phyloP scores from a whole-genome alignment of 441 rosid species.

The Croton laevigatus region DNA sequence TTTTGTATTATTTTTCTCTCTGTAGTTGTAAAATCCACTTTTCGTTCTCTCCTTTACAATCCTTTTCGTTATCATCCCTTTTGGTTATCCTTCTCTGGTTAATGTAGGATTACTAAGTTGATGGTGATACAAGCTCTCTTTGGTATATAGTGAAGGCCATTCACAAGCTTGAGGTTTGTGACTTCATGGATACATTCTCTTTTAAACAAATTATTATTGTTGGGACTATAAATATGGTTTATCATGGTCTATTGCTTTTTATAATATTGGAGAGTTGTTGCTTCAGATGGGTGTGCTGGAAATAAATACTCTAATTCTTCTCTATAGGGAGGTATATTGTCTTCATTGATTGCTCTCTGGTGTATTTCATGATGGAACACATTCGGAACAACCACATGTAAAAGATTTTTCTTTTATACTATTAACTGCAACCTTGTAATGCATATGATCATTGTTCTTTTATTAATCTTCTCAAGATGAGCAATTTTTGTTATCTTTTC shows the following conservation, averaged over 20 bases:
- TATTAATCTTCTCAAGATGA: slow-evolving; percentile 2
- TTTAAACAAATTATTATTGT: slow-evolving; percentile 6
- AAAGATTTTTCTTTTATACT: neutral
- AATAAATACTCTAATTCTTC: slow-evolving; percentile 76
- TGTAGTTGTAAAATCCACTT: slow-evolving; percentile 11
- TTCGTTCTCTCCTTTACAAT: neutral
- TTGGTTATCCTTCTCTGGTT: neutral
- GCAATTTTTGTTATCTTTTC: neutral
- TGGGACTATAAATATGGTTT: neutral
- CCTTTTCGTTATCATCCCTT: neutral
- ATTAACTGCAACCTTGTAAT: neutral
- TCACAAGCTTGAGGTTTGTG: slow-evolving; percentile 89
- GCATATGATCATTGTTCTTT: neutral
- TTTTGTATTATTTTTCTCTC: too few relatives aligned
- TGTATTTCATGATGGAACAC: neutral
- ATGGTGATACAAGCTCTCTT: slow-evolving; percentile 88
- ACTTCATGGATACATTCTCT: neutral
- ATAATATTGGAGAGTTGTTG: slow-evolving; percentile 13
- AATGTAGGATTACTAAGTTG: slow-evolving; percentile 70
- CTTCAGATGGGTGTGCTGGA: slow-evolving; percentile 72
- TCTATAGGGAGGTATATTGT: slow-evolving; percentile 80
- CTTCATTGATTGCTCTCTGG: neutral
- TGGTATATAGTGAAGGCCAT: slow-evolving; percentile 98
- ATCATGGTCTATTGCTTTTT: neutral
- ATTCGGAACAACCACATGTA: neutral